phyloP scores from a whole-genome alignment of 2,329 filamentous ascomycete species.

The Phialophora expanda region DNA sequence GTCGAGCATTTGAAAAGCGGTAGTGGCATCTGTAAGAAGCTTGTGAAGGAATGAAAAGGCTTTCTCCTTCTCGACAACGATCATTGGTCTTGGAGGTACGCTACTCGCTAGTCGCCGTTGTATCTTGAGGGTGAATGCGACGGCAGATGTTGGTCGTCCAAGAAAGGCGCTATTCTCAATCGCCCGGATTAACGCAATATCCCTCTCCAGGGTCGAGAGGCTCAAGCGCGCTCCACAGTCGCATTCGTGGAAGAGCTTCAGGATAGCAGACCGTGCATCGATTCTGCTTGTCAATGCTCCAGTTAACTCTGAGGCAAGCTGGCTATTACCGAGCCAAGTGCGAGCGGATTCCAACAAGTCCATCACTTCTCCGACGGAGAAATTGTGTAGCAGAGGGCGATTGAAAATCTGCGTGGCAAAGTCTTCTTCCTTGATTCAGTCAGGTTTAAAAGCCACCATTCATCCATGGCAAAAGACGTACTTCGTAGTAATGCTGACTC shows the following conservation, averaged over 20 bases:
- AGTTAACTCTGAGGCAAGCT: constrained; percentile 47
- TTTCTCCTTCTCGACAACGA: constrained; percentile 71
- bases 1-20: constrained; percentile 68
- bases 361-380: constrained; percentile 64
- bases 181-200: constrained; percentile 50
- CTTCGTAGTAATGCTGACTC: constrained; percentile 89
- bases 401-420: constrained; percentile 93
- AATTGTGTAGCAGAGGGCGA: constrained; percentile 71
- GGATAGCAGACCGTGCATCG: constrained; percentile 58
- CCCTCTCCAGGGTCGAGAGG: not conserved
- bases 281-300: constrained; percentile 69
- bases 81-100: constrained; percentile 88
- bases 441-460: not conserved
- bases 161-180: constrained; percentile 67
- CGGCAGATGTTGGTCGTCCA: constrained; percentile 66
- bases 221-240: constrained; percentile 6
- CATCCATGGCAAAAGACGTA: constrained; percentile 47
- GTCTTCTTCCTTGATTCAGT: constrained; percentile 76
- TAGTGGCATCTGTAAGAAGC: constrained; percentile 73
- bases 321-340: constrained; percentile 53
- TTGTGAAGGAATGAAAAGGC: constrained; percentile 72
- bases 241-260: constrained; percentile 43
- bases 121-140: constrained; percentile 87
- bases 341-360: constrained; percentile 61
- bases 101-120: constrained; percentile 92